These are phyloP conservation scores for Turritis glabra DNA, from an alignment of 345 rosid genomes.

Conservation along the genomic window DNA sequence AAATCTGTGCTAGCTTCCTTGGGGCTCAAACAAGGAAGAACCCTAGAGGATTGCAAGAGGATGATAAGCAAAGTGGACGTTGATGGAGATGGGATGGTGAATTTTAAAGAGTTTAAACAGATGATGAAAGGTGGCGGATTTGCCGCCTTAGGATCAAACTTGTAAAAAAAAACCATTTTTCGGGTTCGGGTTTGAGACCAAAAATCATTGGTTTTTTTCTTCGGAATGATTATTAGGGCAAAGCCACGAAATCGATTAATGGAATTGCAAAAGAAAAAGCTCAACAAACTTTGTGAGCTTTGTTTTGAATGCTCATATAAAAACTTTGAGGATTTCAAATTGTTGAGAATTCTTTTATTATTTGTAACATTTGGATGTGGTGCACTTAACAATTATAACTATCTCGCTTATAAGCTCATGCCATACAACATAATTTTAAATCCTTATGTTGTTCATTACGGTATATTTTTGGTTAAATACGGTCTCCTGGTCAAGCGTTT, in stretches of 20 bases:
- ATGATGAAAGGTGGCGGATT: slow-evolving; percentile 98
- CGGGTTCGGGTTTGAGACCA: slow-evolving; percentile 28
- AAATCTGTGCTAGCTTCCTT: slow-evolving; percentile 77
- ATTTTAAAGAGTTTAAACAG: slow-evolving; percentile 80
- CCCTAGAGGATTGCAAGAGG: slow-evolving; percentile 73
- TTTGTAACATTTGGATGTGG: slow-evolving; percentile 20
- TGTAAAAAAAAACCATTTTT: slow-evolving; percentile 16
- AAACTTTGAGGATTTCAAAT: slow-evolving; percentile 7
- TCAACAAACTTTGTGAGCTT: slow-evolving; percentile 17
- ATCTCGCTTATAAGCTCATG: too few species aligned
- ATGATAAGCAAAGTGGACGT: slow-evolving; percentile 91
- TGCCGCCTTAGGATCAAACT: slow-evolving; percentile 63
- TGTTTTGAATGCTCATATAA: slow-evolving; percentile 25
- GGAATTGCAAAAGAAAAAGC: slow-evolving; percentile 14
- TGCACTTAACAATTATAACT: not conserved
- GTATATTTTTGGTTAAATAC: too few species aligned
- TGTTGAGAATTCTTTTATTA: slow-evolving; percentile 11
- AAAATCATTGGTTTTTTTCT: slow-evolving; percentile 25
- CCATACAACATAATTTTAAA: too few species aligned
- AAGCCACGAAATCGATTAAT: slow-evolving; percentile 5
- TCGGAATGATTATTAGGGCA: slow-evolving; percentile 39
- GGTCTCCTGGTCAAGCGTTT: too few species aligned
- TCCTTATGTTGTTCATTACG: too few species aligned
- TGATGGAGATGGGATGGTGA: slow-evolving; percentile 95
- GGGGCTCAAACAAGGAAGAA: slow-evolving; percentile 84